These are phyloP conservation scores for Ilex paraguariensis DNA, from an alignment of 305 asterid species.

Conservation along the genomic window DNA sequence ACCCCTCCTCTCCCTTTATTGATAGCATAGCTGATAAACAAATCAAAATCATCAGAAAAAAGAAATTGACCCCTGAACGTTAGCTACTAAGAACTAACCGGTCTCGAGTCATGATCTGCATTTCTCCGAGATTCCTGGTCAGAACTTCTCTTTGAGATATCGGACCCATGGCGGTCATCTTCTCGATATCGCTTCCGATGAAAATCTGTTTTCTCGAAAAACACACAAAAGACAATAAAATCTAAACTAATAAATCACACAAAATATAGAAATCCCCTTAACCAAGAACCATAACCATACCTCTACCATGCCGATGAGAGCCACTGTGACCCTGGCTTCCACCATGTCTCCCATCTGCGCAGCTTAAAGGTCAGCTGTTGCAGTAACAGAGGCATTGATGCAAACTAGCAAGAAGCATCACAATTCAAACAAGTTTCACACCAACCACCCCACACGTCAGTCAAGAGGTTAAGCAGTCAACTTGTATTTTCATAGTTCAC, in stretches of 20 bases:
- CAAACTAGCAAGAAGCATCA: background rate
- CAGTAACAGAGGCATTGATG: background rate
- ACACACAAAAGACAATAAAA: constrained; percentile 9
- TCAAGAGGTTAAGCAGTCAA: background rate
- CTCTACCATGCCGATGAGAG: constrained; percentile 75
- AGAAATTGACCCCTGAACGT: background rate
- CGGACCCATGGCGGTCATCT: constrained; percentile 66
- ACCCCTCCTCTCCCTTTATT: too few relatives aligned
- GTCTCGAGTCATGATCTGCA: constrained; percentile 76
- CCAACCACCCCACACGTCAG: background rate
- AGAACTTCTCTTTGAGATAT: constrained; percentile 63
- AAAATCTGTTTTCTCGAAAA: constrained; percentile 42
- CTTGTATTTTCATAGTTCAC: background rate
- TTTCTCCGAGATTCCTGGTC: constrained; percentile 69
- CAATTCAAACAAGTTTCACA: background rate
- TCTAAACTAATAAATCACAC: background rate
- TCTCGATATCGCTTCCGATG: constrained; percentile 74
- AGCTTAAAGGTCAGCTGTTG: constrained; percentile 16
- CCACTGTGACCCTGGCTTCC: constrained; percentile 78
- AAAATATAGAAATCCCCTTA: constrained; percentile 3
- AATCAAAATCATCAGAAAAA: too few relatives aligned
- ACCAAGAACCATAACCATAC: constrained; percentile 21
- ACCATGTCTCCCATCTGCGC: constrained; percentile 72
- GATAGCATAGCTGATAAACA: too few relatives aligned
- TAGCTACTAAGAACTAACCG: constrained; percentile 42